Base-by-base conservation (phyloP, 257 asterid species). In the Solanum etuberosum region DNA sequence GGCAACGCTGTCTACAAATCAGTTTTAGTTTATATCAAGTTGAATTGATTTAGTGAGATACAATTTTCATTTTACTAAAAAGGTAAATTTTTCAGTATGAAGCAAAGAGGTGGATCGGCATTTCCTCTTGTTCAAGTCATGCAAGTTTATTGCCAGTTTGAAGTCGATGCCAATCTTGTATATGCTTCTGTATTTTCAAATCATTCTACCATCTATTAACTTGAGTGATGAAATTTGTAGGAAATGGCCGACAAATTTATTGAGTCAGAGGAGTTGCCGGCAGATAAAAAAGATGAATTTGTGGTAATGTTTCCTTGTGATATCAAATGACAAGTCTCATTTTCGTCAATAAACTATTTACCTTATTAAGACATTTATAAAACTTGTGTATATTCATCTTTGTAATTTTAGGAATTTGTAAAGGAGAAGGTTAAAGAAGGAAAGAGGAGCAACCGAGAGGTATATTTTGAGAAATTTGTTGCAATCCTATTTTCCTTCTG, bases 351-450 rank as follows among this genome's bases (percentile, higher is more conserved):
- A 31, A 81, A 31, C 12, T 48, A 18, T 81, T 14, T 9, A 68
- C 85, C 29, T 31, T 81, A 10, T 20, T 51, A 81, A 81, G 6
- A 81, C 32, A 81, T 29, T 46, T 54, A 9, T 27, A 29, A 18
- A 81, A 31, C 67, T 81, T 31, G 15, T 29, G 63, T 81, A 4
- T 46, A 81, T 46, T 57, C 40, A 29, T 31, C 40, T 86, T 48
- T 42, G 65, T 78, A 9, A 73, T 54, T 83, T 35, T 88, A 96
- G 98, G 92, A 91, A 51, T 94, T 88, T 91, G 91, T 96, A 89
- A 93, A 89, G 92, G 98, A 93, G 93, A 94, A 93, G 88, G 98
- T 94, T 63, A 90, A 94, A 72, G 98, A 94, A 89, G 96, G 95
- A 42, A 94, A 91, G 86, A 96, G 85, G 57, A 93, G 93, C 87